Evolutionary conservation across 2,329 filamentous ascomycete species (phyloP), one percentile per base, ranked within the genome.

Genomic region (Venturia effusa): DNA sequence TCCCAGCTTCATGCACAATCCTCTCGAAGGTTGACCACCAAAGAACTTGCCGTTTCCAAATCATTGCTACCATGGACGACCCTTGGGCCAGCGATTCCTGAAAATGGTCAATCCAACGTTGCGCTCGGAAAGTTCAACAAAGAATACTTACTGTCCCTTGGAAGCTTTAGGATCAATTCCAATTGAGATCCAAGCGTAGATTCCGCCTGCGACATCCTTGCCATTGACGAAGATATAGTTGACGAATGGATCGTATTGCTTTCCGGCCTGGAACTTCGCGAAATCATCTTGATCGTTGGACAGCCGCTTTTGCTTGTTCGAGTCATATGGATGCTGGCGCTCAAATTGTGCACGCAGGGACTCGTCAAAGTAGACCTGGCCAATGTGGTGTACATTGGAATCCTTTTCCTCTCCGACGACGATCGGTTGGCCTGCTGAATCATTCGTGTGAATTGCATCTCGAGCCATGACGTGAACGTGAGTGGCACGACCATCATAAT

Each of bases 351-450:
- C 68, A 67, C 84, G 79, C 10, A 88, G 79, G 66, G 78, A 75
- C 70, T 87, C 81, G 71, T 88, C 84, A 64, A 85, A 85, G 78
- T 85, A 88, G 61, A 85, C 70, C 71, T 89, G 85, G 27, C 85
- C 85, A 48, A 87, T 78, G 73, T 88, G 84, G 10, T 81, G 79
- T 64, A 83, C 79, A 61, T 74, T 77, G 19, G 77, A 76, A 65
- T 51, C 45, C 17, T 22, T 55, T n/a, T 37, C 55, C 19, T 30
- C 24, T 30, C 61, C 61, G 22, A 17, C 61, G 1, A 51, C 45
- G 37, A 61, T 27, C n/a, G 24, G 57, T 4, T 39, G 4, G 5
- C 54, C 54, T 4, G 30, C 24, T 39, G 17, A 17, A 40, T 60
- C 32, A 7, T 27, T 67, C 39, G 72, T 39, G 15, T 24, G 61